A percentile compares a stretch with the other conserved stretches of the same genome.
Evolutionary conservation across 306 rosid genomes (phyloP).

Genomic region (Amphicarpaea edgeworthii): DNA sequence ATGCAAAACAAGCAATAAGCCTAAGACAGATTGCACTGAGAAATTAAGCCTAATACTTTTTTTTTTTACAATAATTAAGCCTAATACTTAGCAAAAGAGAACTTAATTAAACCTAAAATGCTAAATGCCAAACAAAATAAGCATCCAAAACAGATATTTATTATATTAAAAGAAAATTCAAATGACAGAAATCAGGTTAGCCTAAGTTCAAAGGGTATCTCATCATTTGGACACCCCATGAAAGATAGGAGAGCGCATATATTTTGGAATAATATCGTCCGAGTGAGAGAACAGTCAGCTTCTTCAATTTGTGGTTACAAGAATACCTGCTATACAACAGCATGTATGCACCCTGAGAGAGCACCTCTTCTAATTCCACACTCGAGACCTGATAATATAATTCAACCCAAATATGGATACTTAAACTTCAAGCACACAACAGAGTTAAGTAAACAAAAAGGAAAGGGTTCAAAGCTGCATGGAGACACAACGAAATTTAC

Average conservation of each 20-base stretch:
- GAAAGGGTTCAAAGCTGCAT: not conserved
- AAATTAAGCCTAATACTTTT: slow-evolving; percentile 12
- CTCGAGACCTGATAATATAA: slow-evolving; percentile 58
- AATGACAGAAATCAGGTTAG: slow-evolving; percentile 13
- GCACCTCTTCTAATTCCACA: slow-evolving; percentile 81
- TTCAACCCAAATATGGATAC: slow-evolving; percentile 21
- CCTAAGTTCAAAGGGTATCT: not conserved
- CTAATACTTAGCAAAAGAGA: not conserved
- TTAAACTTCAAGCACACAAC: slow-evolving; percentile 18
- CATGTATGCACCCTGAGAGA: slow-evolving; percentile 91
- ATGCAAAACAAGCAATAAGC: not conserved
- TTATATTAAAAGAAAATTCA: slow-evolving; percentile 4
- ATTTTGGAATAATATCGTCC: not conserved
- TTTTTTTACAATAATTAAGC: no score
- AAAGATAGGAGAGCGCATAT: slow-evolving; percentile 1
- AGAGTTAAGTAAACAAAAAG: slow-evolving; percentile 5
- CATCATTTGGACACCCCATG: not conserved
- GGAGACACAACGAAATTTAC: slow-evolving; percentile 46
- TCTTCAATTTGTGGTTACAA: slow-evolving; percentile 9
- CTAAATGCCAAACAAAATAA: not conserved
- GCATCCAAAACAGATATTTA: not conserved
- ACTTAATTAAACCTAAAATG: not conserved
- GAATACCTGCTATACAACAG: slow-evolving; percentile 78
- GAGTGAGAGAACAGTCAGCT: not conserved
- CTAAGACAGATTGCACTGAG: not conserved